Conservation (phyloP, 345 rosid species). For the thale cress (Arabidopsis thaliana) region TAIR10.1 NC_003074.8:22750001-22750500, state of each 20-base stretch:
- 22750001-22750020: slow-evolving; percentile 86
- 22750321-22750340: slow-evolving; percentile 7
- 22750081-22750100: slow-evolving; percentile 93
- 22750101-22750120: slow-evolving; percentile 71
- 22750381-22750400: neutral
- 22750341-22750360: neutral
- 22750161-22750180: slow-evolving; percentile 7
- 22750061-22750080: slow-evolving; percentile 74
- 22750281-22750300: slow-evolving; percentile 91
- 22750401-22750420: neutral
- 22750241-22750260: slow-evolving; percentile 81
- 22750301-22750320: slow-evolving; percentile 83
- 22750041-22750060: slow-evolving; percentile 72
- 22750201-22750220: slow-evolving; percentile 93
- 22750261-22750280: slow-evolving; percentile 81
- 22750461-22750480: neutral
- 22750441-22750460: neutral
- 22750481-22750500: slow-evolving; percentile 8
- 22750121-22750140: slow-evolving; percentile 23
- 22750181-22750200: neutral
- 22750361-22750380: neutral
- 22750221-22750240: slow-evolving; percentile 80
- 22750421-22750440: neutral
- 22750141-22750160: slow-evolving; percentile 26
- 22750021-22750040: slow-evolving; percentile 64